Base-by-base conservation (phyloP, 495 filamentous ascomycete genomes). In the Pseudoneurospora amorphoporcata region DNA sequence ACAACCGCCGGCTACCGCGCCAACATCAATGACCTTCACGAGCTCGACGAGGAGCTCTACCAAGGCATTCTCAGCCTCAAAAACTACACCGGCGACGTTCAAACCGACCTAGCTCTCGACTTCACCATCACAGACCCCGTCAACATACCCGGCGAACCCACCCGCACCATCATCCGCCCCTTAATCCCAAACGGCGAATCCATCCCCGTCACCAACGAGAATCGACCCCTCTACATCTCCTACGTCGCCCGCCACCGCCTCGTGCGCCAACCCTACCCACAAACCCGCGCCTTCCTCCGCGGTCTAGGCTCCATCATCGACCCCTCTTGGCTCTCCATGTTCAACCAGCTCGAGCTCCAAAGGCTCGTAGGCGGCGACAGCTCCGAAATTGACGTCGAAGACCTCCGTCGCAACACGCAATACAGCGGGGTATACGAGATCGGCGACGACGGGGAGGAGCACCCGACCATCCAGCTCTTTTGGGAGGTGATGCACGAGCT, bases 291-390 rank as follows among this genome's bases (percentile, higher is more conserved):
- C 1, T 99, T 99, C 76, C 87, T 99, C 8, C 87, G 88, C 68
- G 95, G 95, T 1, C 87, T 99, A 5, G 87, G 92, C 16, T 85
- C 90, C 71, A 96, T 99, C 76, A 96, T 99, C 73, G 90, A 94
- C 72, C 95, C 95, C 0, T 86, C 87, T 3, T 99, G 95, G 95
- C 85, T 99, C 4, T 92, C 89, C 74, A 99, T 99, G 95, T 99
- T 99, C 85, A 99, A 99, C 79, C 95, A 98, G 76, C 85, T 88
- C 8, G 95, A 99, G 76, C 85, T 99, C 29, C 95, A 99, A 80
- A 95, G 93, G 0, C 88, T 99, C 9, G 90, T 99, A 16, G 92
- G 93, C 73, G 95, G 95, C 71, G 92, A 95, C 76, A 88, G 86
- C 35, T 90, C 90, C 19, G 90, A 93, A 58, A 95, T 98, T 73